Conservation (phyloP, 495 filamentous ascomycete species). For the Penicillium lagena region DNA sequence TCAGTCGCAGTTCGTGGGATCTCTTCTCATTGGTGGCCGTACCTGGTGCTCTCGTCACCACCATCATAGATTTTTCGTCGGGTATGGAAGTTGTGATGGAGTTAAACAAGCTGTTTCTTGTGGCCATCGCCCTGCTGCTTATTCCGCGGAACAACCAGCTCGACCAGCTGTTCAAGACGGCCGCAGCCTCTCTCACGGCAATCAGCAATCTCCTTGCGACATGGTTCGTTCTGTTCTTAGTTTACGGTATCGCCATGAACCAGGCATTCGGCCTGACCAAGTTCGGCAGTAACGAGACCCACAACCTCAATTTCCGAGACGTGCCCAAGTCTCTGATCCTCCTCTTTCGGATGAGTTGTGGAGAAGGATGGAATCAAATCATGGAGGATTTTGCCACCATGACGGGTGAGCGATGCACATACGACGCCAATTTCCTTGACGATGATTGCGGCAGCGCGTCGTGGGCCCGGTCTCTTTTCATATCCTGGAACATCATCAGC, state of each 20-base stretch:
- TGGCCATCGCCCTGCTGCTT: constrained; percentile 81
- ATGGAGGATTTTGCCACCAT: constrained; percentile 95
- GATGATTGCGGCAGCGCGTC: constrained; percentile 86
- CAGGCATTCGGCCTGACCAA: constrained; percentile 95
- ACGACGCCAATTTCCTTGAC: constrained; percentile 59
- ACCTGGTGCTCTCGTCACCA: constrained; percentile 75
- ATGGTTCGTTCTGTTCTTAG: constrained; percentile 94
- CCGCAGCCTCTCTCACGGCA: constrained; percentile 84
- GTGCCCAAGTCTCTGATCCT: constrained; percentile 91
- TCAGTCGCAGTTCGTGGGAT: constrained; percentile 93
- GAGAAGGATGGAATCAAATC: constrained; percentile 92
- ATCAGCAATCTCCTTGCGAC: constrained; percentile 93
- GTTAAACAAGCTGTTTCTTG: constrained; percentile 88
- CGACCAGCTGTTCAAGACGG: constrained; percentile 98
- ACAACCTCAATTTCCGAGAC: constrained; percentile 87
- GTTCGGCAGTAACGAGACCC: constrained; percentile 65
- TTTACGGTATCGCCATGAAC: constrained; percentile 93
- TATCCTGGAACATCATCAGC: constrained; percentile 97
- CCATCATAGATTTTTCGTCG: constrained; percentile 50
- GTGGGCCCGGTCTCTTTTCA: constrained; percentile 85
- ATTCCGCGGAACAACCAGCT: constrained; percentile 97
- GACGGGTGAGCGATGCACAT: constrained; percentile 67
- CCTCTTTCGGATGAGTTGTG: constrained; percentile 85
- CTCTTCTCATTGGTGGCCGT: constrained; percentile 80
- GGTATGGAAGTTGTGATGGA: constrained; percentile 59